Base-by-base conservation (phyloP, 2,329 filamentous ascomycete genomes). In the Curvularia spicifera region DNA sequence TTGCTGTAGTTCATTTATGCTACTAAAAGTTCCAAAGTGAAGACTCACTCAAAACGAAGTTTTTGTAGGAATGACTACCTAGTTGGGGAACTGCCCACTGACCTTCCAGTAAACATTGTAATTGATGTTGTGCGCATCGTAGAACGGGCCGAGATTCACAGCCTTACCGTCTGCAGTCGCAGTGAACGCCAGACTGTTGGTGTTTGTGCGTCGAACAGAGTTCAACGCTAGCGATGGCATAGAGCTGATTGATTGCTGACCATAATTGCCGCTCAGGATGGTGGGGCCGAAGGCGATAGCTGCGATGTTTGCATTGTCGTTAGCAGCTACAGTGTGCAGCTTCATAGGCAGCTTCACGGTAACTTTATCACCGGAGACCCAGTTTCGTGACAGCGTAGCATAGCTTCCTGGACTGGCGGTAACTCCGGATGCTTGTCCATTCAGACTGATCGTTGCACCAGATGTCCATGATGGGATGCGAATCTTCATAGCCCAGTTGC, bases 261-360 rank as follows among this genome's bases (percentile, higher is more conserved):
- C 80, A 52, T 84, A 83, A 55, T 83, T 79, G 0, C 79, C 82
- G 1, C 76, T 71, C 15, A 84, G 63, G 4, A 84, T 68, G 0
- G 78, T 76, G 0, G 81, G 83, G 0, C 82, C 83, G 51, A 78
- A 84, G 0, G 81, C 80, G 10, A 84, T 45, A 0, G 82, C 81
- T 2, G 78, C 81, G 1, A 83, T 56, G 3, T 49, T 68, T 3
- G 67, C 45, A 31, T 83, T 74, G 52, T 85, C 82, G 53, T 84
- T 83, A n/a, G 83, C 80, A 0, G 76, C 57, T 1, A 84, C 65
- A 0, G 75, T 75, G 5, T 76, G 74, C 0, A 84, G 65, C 13
- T 65, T 69, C 80, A 83, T 83, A 0, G 81, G 82, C 2, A 84
- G 66, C n/a, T 68, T 74, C 4, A 84, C 64, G 0, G 71, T 73